Evolutionary conservation across 805 yeast genomes (phyloP).

Genomic region (Suhomyces emberorum): DNA sequence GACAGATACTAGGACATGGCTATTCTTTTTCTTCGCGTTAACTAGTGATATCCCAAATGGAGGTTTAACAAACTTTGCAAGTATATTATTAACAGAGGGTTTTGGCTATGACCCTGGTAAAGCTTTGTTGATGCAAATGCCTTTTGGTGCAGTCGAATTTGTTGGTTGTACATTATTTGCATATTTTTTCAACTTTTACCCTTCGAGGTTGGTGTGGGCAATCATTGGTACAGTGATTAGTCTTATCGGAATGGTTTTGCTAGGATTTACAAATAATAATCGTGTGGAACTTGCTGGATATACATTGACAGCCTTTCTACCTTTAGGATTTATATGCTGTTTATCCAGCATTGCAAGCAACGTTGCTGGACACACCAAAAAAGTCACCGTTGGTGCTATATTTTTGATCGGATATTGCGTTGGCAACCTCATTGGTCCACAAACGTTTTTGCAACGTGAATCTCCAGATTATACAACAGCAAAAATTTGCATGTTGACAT

Average conservation of each 20-base stretch:
- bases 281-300: conserved; percentile 25
- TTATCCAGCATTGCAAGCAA: conserved; percentile 43
- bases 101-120: conserved; percentile 25
- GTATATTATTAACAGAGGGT: conserved; percentile 26
- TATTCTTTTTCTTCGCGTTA: conserved; percentile 25
- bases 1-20: conserved; percentile 35
- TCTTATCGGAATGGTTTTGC: conserved; percentile 29
- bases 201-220: conserved; percentile 27
- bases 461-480: conserved; percentile 45
- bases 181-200: conserved; percentile 17
- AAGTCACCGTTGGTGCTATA: conserved; percentile 44
- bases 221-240: conserved; percentile 20
- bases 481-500: conserved; percentile 38
- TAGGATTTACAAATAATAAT: conserved; percentile 38
- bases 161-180: conserved; percentile 35
- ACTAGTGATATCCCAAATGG: conserved; percentile 35
- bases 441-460: conserved; percentile 41
- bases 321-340: conserved; percentile 26
- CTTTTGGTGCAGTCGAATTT: conserved; percentile 47
- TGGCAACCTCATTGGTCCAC: conserved; percentile 58
- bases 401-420: conserved; percentile 48
- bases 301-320: conserved; percentile 30
- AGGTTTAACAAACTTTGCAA: conserved; percentile 34
- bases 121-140: conserved; percentile 44
- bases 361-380: conserved; percentile 58